Evolutionary conservation across 441 rosid genomes (phyloP), one percentile per base, ranked within the genome.

Genomic region (Aleurites moluccanus): DNA sequence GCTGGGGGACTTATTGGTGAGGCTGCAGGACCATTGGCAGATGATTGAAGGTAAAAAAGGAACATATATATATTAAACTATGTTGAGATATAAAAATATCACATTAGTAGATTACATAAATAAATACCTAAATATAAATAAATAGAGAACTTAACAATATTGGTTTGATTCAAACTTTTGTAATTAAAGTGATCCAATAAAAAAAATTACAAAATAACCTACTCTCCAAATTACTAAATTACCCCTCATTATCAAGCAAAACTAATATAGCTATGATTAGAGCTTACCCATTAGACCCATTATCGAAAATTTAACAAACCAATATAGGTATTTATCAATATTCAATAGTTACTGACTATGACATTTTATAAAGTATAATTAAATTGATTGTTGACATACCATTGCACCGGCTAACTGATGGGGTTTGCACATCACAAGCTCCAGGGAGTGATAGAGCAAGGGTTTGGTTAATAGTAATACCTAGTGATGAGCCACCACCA

Each of bases 1-100:
- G 86, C 62, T 1, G 89, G 85, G 63, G 84, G 82, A 80, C 77
- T 81, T 44, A 55, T 21, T 27, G 80, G 69, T 10, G 69, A 33
- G 2, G 47, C 3, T 56, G 67, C 70, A 2, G 80, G 68, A 49
- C 42, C 69, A 16, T 59, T 53, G 35, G 30, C 38, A 15, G 21
- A 59, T 33, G 35, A 38, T 52, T 64, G 30, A 21, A 44, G 13
- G 23, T 8, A 21, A 52, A 64, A 20, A 56, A 56, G 16, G 6
- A 6, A 5, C 9, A 38, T 38, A 38, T 38, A 38, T 38, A 38
- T 6, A 38, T 52, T 15, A 73, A 1, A n/a, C n/a, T n/a, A n/a
- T n/a, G n/a, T n/a, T n/a, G n/a, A n/a, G n/a, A n/a, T n/a, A n/a
- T n/a, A n/a, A n/a, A n/a, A n/a, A n/a, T n/a, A n/a, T n/a, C n/a